Conservation (phyloP, 2,329 filamentous ascomycete genomes). For the Arthrobotrys pseudoclavata region DNA sequence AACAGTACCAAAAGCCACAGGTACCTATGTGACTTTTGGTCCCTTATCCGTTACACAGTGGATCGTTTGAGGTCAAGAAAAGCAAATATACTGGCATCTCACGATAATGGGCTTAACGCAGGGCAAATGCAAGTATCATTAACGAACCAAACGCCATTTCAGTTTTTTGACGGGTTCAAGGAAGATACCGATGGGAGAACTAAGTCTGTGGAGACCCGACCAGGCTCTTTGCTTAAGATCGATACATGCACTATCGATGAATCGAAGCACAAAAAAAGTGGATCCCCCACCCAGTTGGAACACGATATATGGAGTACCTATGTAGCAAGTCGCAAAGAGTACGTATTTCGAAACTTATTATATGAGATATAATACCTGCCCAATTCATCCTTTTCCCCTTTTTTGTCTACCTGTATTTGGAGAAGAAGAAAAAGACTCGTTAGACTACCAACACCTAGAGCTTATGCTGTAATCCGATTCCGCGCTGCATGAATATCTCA, state of each 20-base stretch:
- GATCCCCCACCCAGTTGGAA: neutral
- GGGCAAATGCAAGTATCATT: constrained; percentile 7
- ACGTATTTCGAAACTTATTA: constrained; percentile 27
- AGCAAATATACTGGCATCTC: too few relatives aligned
- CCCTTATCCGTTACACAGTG: constrained; percentile 27
- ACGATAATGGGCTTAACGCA: constrained; percentile 9
- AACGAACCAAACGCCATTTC: constrained; percentile 22
- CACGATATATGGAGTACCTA: neutral
- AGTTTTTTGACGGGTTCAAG: constrained; percentile 32
- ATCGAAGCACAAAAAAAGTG: neutral
- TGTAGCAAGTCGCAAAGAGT: constrained; percentile 8
- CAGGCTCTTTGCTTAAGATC: constrained; percentile 4
- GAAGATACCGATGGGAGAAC: constrained; percentile 9
- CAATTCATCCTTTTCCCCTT: neutral
- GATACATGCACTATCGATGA: constrained; percentile 17
- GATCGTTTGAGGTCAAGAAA: too few relatives aligned
- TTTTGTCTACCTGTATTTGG: neutral
- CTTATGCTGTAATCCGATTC: constrained; percentile 43
- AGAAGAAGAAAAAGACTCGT: too few relatives aligned
- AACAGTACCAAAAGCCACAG: constrained; percentile 6
- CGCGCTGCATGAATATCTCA: constrained; percentile 36
- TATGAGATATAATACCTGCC: constrained; percentile 28
- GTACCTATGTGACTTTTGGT: constrained; percentile 8
- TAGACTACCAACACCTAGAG: neutral
- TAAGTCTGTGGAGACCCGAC: neutral